phyloP scores from a whole-genome alignment of 768 basidiomycete species.

The Boletus reticulatus region DNA sequence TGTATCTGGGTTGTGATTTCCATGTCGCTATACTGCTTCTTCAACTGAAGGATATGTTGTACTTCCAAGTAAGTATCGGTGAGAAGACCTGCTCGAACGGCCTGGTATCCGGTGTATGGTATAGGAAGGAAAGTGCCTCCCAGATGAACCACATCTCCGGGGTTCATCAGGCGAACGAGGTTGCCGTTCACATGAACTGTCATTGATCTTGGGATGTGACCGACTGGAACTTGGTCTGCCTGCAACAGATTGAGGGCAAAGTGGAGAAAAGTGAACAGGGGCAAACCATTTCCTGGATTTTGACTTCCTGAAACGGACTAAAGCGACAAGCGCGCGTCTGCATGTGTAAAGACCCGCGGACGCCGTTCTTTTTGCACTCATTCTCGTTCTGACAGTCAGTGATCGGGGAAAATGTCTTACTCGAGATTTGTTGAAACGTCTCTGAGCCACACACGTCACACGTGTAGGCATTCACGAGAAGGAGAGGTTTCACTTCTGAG shows the following conservation, averaged over 20 bases:
- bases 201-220: constrained; percentile 98
- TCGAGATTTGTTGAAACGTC: constrained; percentile 95
- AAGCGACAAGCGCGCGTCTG: constrained; percentile 97
- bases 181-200: constrained; percentile 91
- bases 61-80: constrained; percentile 96
- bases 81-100: constrained; percentile 91
- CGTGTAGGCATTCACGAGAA: constrained; percentile 96
- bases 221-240: constrained; percentile 99
- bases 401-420: constrained; percentile 88
- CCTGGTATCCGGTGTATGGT: constrained; percentile 97
- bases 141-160: constrained; percentile 93
- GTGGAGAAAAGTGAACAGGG: neutral
- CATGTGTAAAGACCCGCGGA: constrained; percentile 93
- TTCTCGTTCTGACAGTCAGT: constrained; percentile 83
- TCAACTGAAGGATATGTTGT: constrained; percentile 89
- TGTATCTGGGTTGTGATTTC: constrained; percentile 85
- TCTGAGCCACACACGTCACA: constrained; percentile 98
- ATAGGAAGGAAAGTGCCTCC: constrained; percentile 98
- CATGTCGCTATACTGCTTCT: constrained; percentile 97
- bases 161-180: constrained; percentile 87
- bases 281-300: constrained; percentile 96
- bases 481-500: constrained; percentile 96
- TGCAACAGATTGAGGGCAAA: constrained; percentile 30
- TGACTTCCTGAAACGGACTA: constrained; percentile 96
- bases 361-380: constrained; percentile 82